Percentiles rank a stretch among this genome's conserved stretches.
Evolutionary conservation across 495 filamentous ascomycete genomes (phyloP).

Genomic region (Achaetomiella virescens): DNA sequence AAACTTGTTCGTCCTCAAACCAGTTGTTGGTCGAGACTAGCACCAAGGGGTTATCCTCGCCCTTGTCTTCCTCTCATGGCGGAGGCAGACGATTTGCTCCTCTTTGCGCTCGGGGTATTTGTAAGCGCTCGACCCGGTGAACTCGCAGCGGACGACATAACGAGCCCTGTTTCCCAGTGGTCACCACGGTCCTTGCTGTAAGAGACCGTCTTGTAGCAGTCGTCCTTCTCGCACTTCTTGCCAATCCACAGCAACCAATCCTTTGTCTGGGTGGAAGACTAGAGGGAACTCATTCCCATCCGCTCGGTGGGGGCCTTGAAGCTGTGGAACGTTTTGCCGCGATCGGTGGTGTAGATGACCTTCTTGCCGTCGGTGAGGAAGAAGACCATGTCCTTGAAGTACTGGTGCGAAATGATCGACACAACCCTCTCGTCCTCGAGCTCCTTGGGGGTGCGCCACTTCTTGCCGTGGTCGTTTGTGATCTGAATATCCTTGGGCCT

Average conservation of each 20-base stretch:
- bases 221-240: constrained; percentile 45
- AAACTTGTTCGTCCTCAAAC: constrained; percentile 54
- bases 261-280: constrained; percentile 71
- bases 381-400: constrained; percentile 77
- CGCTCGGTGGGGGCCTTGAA: constrained; percentile 54
- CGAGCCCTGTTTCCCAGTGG: constrained; percentile 60
- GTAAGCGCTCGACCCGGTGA: constrained; percentile 59
- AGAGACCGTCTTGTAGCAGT: constrained; percentile 66
- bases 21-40: constrained; percentile 70
- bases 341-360: constrained; percentile 72
- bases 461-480: constrained; percentile 79
- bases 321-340: constrained; percentile 57
- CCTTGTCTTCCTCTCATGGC: constrained; percentile 57
- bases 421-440: constrained; percentile 58
- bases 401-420: constrained; percentile 64
- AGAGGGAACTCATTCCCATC: constrained; percentile 37
- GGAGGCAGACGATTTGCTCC: constrained; percentile 75
- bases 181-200: constrained; percentile 68
- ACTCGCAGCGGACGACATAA: constrained; percentile 72
- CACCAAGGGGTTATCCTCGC: constrained; percentile 54
- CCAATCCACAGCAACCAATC: constrained; percentile 93
- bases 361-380: constrained; percentile 65
- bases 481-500: constrained; percentile 47
- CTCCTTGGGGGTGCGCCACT: constrained; percentile 54
- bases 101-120: constrained; percentile 58